A percentile compares a stretch with the other conserved stretches of the same genome.
These are phyloP conservation scores for Tremellales sp. DNA, from an alignment of 1,284 basidiomycete species.

Conservation along the genomic window DNA sequence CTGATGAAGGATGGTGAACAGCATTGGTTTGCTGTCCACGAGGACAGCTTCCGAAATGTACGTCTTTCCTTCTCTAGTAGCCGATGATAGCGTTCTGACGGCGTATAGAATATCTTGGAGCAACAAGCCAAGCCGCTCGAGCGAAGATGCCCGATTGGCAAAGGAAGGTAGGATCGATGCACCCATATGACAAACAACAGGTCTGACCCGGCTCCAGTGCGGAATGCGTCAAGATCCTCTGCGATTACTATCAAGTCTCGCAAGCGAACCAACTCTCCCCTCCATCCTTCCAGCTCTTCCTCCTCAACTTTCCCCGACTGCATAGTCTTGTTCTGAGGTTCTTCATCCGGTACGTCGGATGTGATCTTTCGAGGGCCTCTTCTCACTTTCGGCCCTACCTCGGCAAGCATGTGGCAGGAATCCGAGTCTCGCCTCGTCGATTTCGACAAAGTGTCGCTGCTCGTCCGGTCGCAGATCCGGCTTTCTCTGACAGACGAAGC, in stretches of 20 bases:
- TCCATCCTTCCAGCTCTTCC: constrained; percentile 81
- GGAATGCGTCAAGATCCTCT: constrained; percentile 66
- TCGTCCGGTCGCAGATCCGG: constrained; percentile 84
- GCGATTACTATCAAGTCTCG: constrained; percentile 59
- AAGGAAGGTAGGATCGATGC: constrained; percentile 54
- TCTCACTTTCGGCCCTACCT: not conserved
- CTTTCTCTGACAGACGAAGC: constrained; percentile 73
- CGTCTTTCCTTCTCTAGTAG: constrained; percentile 6
- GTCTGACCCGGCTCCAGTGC: constrained; percentile 17
- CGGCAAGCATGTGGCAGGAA: constrained; percentile 78
- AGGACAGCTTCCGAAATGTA: constrained; percentile 80
- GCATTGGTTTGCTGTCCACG: constrained; percentile 66
- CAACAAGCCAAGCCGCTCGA: constrained; percentile 73
- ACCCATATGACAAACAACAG: not conserved
- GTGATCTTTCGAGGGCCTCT: not conserved
- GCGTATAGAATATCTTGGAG: constrained; percentile 66
- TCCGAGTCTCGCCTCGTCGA: constrained; percentile 76
- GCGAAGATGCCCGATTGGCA: constrained; percentile 78
- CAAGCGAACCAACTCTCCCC: constrained; percentile 50
- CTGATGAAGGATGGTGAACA: constrained; percentile 34
- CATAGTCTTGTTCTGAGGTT: constrained; percentile 80
- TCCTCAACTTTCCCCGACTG: constrained; percentile 79
- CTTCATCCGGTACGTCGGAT: constrained; percentile 62
- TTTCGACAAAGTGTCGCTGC: constrained; percentile 73
- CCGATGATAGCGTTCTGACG: constrained; percentile 5